A percentile compares a stretch with the other conserved stretches of the same genome.
Evolutionary conservation across 257 asterid species (phyloP).

Genomic region (Leptodermis oblonga): DNA sequence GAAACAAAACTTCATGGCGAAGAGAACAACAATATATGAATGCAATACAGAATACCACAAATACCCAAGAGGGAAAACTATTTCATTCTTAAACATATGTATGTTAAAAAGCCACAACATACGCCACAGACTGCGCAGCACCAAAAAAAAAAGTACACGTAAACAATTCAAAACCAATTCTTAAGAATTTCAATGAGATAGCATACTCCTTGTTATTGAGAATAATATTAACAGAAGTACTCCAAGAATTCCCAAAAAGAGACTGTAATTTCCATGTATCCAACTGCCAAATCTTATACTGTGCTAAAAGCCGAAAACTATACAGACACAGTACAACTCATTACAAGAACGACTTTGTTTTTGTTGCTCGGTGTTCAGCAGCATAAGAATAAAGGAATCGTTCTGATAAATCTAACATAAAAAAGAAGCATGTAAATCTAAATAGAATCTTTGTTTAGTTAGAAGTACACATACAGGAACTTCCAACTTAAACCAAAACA

Average conservation of each 20-base stretch:
- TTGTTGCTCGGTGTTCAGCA: neutral
- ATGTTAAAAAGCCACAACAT: neutral
- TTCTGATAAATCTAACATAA: neutral
- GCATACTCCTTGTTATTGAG: neutral
- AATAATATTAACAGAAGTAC: neutral
- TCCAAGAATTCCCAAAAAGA: neutral
- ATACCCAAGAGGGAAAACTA: neutral
- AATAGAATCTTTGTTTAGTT: neutral
- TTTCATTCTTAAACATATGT: neutral
- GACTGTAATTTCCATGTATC: neutral
- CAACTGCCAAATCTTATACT: neutral
- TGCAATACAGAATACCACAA: neutral
- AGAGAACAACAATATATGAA: too few relatives aligned
- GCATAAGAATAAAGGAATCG: neutral
- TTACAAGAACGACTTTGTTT: neutral
- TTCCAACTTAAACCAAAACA: neutral
- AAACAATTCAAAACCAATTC: neutral
- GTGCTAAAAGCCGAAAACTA: neutral
- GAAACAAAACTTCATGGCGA: neutral
- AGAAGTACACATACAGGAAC: neutral
- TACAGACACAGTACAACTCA: neutral
- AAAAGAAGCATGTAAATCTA: neutral
- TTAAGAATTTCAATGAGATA: neutral
- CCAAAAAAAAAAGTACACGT: neutral
- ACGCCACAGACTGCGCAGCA: neutral